Percentiles rank a stretch among this genome's conserved stretches.
Conservation (phyloP, 768 basidiomycete genomes). For the Strobilomyces dryophilus region DNA sequence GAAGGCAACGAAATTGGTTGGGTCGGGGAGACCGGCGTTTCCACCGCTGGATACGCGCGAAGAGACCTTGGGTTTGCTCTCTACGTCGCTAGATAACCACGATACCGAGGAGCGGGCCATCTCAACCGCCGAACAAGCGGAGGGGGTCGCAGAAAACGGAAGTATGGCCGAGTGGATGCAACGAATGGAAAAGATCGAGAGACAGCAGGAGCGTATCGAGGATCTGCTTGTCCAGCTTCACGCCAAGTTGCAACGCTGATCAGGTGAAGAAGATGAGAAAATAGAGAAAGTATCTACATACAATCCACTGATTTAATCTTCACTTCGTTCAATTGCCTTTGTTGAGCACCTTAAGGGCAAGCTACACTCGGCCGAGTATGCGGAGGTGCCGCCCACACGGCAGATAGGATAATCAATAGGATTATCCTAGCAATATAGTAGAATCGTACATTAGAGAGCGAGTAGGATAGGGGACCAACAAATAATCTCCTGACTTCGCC, state of each 20-base stretch:
- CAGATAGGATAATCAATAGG: too few relatives aligned
- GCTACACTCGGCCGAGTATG: too few relatives aligned
- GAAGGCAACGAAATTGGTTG: background rate
- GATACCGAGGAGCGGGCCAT: slow-evolving; percentile 4
- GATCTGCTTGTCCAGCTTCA: slow-evolving; percentile 37
- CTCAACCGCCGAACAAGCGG: slow-evolving; percentile 25
- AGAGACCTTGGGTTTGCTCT: slow-evolving; percentile 20
- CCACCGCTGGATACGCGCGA: slow-evolving; percentile 25
- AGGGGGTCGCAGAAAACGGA: slow-evolving; percentile 25
- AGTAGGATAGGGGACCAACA: too few relatives aligned
- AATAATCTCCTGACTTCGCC: too few relatives aligned
- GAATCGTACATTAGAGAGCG: too few relatives aligned
- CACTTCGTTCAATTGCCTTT: background rate
- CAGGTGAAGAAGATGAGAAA: background rate
- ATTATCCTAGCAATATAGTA: too few relatives aligned
- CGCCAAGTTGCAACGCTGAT: slow-evolving; percentile 12
- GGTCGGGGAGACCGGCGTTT: slow-evolving; percentile 7
- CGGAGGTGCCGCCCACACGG: too few relatives aligned
- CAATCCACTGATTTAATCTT: background rate
- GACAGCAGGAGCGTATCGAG: slow-evolving; percentile 46
- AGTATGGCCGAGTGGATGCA: slow-evolving; percentile 28
- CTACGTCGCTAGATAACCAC: slow-evolving; percentile 26
- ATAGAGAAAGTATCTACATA: too few relatives aligned
- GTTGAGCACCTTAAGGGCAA: too few relatives aligned
- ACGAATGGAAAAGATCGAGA: slow-evolving; percentile 40